These are phyloP conservation scores for Mortierella sp. DNA, from an alignment of 371 early-diverging fungal species.

Conservation along the genomic window DNA sequence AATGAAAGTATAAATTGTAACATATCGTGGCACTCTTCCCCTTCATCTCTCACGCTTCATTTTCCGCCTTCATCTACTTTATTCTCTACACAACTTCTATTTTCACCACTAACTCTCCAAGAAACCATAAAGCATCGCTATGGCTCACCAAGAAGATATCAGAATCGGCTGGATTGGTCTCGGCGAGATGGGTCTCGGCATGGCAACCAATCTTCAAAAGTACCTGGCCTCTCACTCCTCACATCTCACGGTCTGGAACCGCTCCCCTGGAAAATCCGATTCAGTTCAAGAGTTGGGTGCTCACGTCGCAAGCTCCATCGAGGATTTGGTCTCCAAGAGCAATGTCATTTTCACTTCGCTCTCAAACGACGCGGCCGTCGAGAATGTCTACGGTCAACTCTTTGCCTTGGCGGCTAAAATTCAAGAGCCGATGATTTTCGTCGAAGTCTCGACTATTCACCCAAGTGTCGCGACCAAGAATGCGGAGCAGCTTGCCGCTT, in stretches of 20 bases:
- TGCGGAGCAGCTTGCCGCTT: conserved; percentile 19
- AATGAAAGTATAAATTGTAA: no score
- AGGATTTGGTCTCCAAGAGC: conserved; percentile 24
- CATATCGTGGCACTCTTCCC: no score
- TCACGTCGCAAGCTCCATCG: conserved; percentile 31
- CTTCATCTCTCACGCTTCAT: no score
- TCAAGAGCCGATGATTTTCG: conserved; percentile 38
- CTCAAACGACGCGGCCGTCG: conserved; percentile 53
- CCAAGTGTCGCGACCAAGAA: conserved; percentile 29
- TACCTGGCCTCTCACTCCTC: conserved; percentile 23
- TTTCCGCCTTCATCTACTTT: neutral
- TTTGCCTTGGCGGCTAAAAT: conserved; percentile 15
- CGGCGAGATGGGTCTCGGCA: conserved; percentile 45
- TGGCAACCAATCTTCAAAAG: conserved; percentile 53
- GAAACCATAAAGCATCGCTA: neutral
- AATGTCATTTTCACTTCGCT: conserved; percentile 57
- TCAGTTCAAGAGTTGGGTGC: conserved; percentile 32
- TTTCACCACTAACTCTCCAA: neutral
- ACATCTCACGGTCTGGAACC: conserved; percentile 55
- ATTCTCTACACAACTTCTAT: neutral
- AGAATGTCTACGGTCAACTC: conserved; percentile 36
- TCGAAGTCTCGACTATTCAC: conserved; percentile 52
- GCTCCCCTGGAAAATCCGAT: conserved; percentile 39
- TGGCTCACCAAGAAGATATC: conserved; percentile 15
- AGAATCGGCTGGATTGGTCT: conserved; percentile 45